Conservation (phyloP, 2,329 filamentous ascomycete genomes). For the Botryotinia narcissicola region DNA sequence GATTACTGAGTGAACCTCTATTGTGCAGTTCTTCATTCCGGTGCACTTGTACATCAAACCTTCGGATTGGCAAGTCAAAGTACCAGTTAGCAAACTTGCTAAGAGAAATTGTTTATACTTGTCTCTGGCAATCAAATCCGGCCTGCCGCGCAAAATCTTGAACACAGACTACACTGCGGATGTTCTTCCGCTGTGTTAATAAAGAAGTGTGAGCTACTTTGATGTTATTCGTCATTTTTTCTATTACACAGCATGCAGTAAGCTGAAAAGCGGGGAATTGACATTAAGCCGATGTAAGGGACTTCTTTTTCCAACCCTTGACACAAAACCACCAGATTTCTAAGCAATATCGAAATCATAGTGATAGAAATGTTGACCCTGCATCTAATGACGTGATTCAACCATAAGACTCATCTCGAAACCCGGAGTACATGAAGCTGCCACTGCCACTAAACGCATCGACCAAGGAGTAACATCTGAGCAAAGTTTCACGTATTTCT, state of each 20-base stretch:
- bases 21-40: not conserved
- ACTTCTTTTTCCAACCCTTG: not conserved
- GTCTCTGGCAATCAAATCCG: not conserved
- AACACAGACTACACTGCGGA: not conserved
- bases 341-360: not conserved
- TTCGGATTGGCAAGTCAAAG: not conserved
- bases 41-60: not conserved
- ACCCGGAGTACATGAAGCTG: not conserved
- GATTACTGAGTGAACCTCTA: not conserved
- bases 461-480: not conserved
- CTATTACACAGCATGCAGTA: not conserved
- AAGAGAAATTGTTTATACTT: not conserved
- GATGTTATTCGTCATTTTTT: not conserved
- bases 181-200: not conserved
- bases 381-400: not conserved
- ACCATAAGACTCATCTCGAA: not conserved
- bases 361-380: not conserved
- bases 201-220: not conserved
- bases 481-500: not conserved
- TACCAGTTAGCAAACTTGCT: not conserved
- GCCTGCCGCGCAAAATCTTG: not conserved
- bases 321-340: not conserved
- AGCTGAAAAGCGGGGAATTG: not conserved
- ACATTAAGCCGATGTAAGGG: not conserved
- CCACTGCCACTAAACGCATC: not conserved